Conservation (phyloP, 495 filamentous ascomycete genomes). For the Podospora pseudopauciseta region DNA sequence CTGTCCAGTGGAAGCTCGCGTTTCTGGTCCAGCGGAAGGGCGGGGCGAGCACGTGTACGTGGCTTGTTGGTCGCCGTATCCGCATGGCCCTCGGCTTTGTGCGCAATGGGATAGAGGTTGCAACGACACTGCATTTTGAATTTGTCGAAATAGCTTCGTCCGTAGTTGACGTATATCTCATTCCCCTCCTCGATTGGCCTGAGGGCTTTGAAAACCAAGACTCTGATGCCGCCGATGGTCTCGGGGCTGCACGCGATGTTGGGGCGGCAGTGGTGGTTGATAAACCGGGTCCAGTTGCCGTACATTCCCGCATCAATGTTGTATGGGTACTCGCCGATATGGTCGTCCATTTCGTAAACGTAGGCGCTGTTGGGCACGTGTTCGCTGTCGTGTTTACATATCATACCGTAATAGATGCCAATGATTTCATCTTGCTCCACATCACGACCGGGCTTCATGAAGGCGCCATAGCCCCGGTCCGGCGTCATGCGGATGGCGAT, state of each 20-base stretch:
- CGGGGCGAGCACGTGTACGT: too few species aligned
- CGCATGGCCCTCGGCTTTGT: background rate
- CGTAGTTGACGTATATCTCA: conserved; percentile 26
- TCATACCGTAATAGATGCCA: background rate
- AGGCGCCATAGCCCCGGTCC: background rate
- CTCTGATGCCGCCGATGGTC: conserved; percentile 15
- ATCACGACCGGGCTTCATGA: background rate
- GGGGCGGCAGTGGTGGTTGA: conserved; percentile 24
- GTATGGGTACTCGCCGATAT: background rate
- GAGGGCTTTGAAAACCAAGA: conserved; percentile 14
- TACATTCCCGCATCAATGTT: conserved; percentile 11
- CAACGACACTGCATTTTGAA: background rate
- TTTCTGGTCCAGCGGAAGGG: too few species aligned
- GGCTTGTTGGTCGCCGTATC: too few species aligned
- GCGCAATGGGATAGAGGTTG: background rate
- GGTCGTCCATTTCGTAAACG: background rate
- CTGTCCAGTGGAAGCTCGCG: too few species aligned
- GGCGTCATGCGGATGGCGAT: background rate
- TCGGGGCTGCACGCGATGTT: conserved; percentile 10
- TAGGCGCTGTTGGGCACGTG: background rate
- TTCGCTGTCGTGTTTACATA: background rate
- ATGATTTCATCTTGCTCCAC: background rate
- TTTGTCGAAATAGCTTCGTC: conserved; percentile 21
- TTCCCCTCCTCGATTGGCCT: conserved; percentile 3
- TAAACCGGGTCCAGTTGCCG: conserved; percentile 32